These are phyloP conservation scores for Ceratocystis destructans DNA, from an alignment of 2,329 filamentous ascomycete species.

Conservation along the genomic window DNA sequence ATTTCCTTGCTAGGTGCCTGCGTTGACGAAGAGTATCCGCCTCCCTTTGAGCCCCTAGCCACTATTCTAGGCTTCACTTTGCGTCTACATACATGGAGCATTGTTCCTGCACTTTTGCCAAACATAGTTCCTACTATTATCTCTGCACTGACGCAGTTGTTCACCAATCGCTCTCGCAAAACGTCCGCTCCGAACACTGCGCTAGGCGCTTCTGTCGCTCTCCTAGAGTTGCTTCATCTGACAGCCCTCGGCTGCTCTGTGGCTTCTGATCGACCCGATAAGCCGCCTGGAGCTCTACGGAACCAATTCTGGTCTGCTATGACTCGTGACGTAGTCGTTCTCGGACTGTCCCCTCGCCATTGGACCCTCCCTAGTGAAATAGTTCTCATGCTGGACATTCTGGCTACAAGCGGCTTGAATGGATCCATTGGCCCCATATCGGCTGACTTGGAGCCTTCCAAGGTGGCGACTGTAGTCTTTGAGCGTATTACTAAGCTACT, in stretches of 20 bases:
- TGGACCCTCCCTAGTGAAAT: slow-evolving; percentile 51
- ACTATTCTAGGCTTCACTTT: slow-evolving; percentile 51
- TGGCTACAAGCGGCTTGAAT: slow-evolving; percentile 51
- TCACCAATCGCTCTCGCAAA: background rate
- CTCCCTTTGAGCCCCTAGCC: slow-evolving; percentile 51
- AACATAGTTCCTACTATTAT: slow-evolving; percentile 34
- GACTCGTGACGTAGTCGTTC: slow-evolving; percentile 50
- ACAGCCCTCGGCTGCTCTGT: slow-evolving; percentile 47
- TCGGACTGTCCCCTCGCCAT: slow-evolving; percentile 47
- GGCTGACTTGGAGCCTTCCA: slow-evolving; percentile 30
- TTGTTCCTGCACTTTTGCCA: slow-evolving; percentile 46
- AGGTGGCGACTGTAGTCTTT: slow-evolving; percentile 38
- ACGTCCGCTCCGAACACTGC: background rate
- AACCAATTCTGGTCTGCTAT: slow-evolving; percentile 53
- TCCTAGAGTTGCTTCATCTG: slow-evolving; percentile 40
- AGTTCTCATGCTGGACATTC: slow-evolving; percentile 47
- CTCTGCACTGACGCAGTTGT: slow-evolving; percentile 11
- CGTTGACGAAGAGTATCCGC: slow-evolving; percentile 47
- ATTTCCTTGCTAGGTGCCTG: slow-evolving; percentile 57
- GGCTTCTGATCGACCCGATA: slow-evolving; percentile 24
- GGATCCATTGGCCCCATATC: slow-evolving; percentile 53
- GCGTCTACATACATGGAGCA: slow-evolving; percentile 43
- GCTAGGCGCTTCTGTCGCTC: slow-evolving; percentile 16
- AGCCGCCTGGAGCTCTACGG: slow-evolving; percentile 22
- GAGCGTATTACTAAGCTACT: slow-evolving; percentile 51